These are phyloP conservation scores for Fusarium odoratissimum DNA, from an alignment of 2,329 filamentous ascomycete genomes.

Conservation along the genomic window DNA sequence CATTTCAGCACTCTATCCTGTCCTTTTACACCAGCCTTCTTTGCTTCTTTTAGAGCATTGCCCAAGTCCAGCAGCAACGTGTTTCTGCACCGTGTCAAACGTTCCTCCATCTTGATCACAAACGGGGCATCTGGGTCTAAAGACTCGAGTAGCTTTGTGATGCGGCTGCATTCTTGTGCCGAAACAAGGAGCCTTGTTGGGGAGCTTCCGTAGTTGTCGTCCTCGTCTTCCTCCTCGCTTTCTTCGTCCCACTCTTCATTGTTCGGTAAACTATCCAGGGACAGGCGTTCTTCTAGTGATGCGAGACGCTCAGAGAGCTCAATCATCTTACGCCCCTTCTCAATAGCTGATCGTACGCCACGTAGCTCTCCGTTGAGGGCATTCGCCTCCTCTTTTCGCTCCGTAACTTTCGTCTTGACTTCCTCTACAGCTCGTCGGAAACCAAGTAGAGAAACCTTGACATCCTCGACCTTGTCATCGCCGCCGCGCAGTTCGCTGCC, in stretches of 20 bases:
- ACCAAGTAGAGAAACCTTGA: conserved; percentile 85
- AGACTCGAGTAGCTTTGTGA: conserved; percentile 56
- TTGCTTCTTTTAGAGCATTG: conserved; percentile 60
- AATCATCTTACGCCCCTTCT: conserved; percentile 70
- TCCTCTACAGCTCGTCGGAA: conserved; percentile 86
- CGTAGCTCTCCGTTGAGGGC: conserved; percentile 74
- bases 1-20: conserved; percentile 62
- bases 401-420: conserved; percentile 73
- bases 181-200: conserved; percentile 59
- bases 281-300: conserved; percentile 72
- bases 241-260: conserved; percentile 51
- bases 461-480: conserved; percentile 90
- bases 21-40: conserved; percentile 56
- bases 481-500: conserved; percentile 86
- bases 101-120: conserved; percentile 63
- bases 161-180: conserved; percentile 58
- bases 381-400: conserved; percentile 72
- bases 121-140: conserved; percentile 62
- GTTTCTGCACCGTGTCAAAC: conserved; percentile 64
- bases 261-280: conserved; percentile 58
- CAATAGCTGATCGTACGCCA: conserved; percentile 71
- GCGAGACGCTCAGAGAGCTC: conserved; percentile 73
- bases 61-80: conserved; percentile 67
- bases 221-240: conserved; percentile 55
- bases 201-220: conserved; percentile 57